Conservation (phyloP, 768 basidiomycete genomes). For the Termitomyces sp. region DNA sequence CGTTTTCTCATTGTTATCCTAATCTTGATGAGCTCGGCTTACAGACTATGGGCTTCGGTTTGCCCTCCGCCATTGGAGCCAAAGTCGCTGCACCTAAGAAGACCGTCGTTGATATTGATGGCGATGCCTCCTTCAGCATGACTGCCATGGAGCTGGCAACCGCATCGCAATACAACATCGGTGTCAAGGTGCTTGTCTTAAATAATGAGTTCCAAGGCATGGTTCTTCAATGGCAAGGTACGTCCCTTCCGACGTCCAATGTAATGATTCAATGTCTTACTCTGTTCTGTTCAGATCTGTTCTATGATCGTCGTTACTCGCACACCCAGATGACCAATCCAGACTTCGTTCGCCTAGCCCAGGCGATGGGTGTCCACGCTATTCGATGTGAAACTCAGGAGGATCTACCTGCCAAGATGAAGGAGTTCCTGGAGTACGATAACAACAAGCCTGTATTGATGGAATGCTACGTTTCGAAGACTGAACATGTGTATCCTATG, state of each 20-base stretch:
- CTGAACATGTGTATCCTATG: conserved; percentile 92
- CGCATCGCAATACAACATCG: conserved; percentile 85
- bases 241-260: conserved; percentile 11
- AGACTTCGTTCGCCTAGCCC: conserved; percentile 85
- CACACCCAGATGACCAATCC: conserved; percentile 96
- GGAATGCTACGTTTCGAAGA: conserved; percentile 82
- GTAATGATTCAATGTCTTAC: not conserved
- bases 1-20: not conserved
- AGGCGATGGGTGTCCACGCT: conserved; percentile 90
- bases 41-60: conserved; percentile 97
- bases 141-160: conserved; percentile 99
- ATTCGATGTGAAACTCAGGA: conserved; percentile 64
- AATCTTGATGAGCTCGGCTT: conserved; percentile 1
- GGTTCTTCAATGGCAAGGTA: conserved; percentile 99
- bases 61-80: conserved; percentile 92
- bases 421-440: conserved; percentile 96
- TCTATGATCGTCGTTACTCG: conserved; percentile 95
- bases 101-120: conserved; percentile 93
- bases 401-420: conserved; percentile 94
- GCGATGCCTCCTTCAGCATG: conserved; percentile 98
- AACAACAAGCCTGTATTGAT: conserved; percentile 80
- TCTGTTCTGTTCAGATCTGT: conserved; percentile 55
- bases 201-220: conserved; percentile 99
- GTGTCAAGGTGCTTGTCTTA: conserved; percentile 88
- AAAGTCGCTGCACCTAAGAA: conserved; percentile 95